Conservation (phyloP, 768 basidiomycete genomes). For the Trametes cingulata region DNA sequence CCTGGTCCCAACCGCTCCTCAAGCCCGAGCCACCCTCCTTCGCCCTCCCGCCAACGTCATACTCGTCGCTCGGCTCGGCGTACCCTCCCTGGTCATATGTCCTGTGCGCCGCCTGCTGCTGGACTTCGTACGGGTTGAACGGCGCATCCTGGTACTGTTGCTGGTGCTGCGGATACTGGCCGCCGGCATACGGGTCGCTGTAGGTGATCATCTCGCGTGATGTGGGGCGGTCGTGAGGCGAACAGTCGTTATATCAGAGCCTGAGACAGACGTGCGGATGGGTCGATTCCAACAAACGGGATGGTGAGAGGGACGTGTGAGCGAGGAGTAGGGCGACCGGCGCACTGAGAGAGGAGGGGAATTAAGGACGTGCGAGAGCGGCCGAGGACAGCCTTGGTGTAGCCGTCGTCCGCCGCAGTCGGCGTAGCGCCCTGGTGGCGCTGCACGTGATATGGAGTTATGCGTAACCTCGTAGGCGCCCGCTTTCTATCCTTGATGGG, state of each 20-base stretch:
- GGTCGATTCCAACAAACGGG: neutral
- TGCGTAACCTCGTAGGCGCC: no score
- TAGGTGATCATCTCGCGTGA: conserved; percentile 40
- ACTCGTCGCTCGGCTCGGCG: conserved; percentile 25
- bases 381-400: conserved; percentile 19
- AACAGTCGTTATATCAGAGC: neutral
- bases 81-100: conserved; percentile 50
- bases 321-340: conserved; percentile 18
- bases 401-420: conserved; percentile 19
- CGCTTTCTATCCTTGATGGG: no score
- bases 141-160: conserved; percentile 28
- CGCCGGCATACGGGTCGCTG: conserved; percentile 50
- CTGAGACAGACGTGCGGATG: neutral
- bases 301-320: neutral
- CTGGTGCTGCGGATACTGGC: conserved; percentile 33
- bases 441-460: neutral
- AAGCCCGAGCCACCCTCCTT: conserved; percentile 19
- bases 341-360: conserved; percentile 13
- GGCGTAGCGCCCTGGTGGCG: neutral
- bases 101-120: conserved; percentile 40
- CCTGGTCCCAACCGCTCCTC: conserved; percentile 24
- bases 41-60: conserved; percentile 26
- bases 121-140: conserved; percentile 49
- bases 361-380: conserved; percentile 5
- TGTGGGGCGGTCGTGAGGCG: conserved; percentile 3